A percentile compares a stretch with the other conserved stretches of the same genome.
Conservation (phyloP, 164 flowering plant genomes). For the Malania oleifera region DNA sequence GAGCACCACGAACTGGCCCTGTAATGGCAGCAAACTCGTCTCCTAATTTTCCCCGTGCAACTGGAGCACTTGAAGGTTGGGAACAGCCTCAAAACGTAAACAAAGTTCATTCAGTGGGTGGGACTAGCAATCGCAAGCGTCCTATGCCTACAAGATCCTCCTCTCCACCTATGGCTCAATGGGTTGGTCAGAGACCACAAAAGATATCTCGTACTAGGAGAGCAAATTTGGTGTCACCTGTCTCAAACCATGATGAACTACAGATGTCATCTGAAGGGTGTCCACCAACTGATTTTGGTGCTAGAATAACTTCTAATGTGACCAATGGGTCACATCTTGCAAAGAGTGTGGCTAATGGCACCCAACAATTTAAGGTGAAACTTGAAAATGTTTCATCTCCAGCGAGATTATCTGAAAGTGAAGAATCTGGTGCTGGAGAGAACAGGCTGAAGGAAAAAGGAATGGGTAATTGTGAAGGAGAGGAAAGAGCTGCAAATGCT, state of each 20-base stretch:
- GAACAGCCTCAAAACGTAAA: slow-evolving; percentile 45
- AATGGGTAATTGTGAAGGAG: slow-evolving; percentile 29
- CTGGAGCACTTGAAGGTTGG: slow-evolving; percentile 59
- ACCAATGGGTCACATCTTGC: slow-evolving; percentile 31
- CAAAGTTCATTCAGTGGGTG: slow-evolving; percentile 45
- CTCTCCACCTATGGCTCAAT: slow-evolving; percentile 78
- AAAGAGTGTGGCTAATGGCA: slow-evolving; percentile 31
- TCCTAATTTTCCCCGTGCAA: slow-evolving; percentile 45
- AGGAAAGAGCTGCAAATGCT: slow-evolving; percentile 31
- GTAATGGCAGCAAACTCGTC: slow-evolving; percentile 38
- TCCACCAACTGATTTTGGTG: slow-evolving; percentile 48
- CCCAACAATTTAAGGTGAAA: slow-evolving; percentile 49
- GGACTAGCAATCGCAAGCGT: slow-evolving; percentile 56
- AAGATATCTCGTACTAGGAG: slow-evolving; percentile 77
- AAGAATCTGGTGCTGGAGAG: slow-evolving; percentile 75
- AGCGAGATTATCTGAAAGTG: slow-evolving; percentile 77
- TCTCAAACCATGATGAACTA: slow-evolving; percentile 59
- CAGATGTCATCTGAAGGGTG: slow-evolving; percentile 55
- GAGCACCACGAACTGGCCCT: slow-evolving; percentile 62
- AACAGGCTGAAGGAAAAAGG: slow-evolving; percentile 52
- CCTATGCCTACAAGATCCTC: slow-evolving; percentile 65
- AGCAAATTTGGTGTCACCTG: slow-evolving; percentile 70
- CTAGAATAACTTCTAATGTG: slow-evolving; percentile 39
- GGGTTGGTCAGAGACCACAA: slow-evolving; percentile 86
- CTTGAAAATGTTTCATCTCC: slow-evolving; percentile 63